These are phyloP conservation scores for Lodderomyces oxycetoniae DNA, from an alignment of 1,139 yeast species.

Conservation along the genomic window DNA sequence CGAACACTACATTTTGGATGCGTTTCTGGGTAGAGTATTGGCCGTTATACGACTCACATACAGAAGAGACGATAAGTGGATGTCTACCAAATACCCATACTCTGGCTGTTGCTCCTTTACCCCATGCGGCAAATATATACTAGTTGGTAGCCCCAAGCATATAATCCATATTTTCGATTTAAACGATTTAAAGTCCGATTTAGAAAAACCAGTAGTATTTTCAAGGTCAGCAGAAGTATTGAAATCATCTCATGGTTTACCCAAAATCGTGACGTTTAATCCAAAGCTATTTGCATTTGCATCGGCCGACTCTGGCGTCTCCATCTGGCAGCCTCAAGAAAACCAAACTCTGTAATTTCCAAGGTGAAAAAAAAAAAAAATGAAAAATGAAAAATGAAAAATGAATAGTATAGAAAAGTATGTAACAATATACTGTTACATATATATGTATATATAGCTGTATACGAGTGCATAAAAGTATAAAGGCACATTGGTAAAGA, in stretches of 20 bases:
- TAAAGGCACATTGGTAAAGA: too few species aligned
- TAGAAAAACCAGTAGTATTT: slow-evolving; percentile 8
- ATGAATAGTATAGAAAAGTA: neutral
- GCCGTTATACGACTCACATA: slow-evolving; percentile 40
- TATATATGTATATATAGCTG: neutral
- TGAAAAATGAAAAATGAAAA: slow-evolving; percentile 1
- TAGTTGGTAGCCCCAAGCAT: slow-evolving; percentile 60
- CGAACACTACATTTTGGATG: slow-evolving; percentile 61
- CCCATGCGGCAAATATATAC: slow-evolving; percentile 74
- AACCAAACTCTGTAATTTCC: slow-evolving; percentile 1
- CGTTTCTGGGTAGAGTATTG: slow-evolving; percentile 59
- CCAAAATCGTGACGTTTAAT: slow-evolving; percentile 67
- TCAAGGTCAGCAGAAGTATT: slow-evolving; percentile 17
- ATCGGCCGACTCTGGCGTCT: slow-evolving; percentile 63
- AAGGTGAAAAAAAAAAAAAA: slow-evolving; percentile 5
- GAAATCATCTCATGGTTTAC: slow-evolving; percentile 32
- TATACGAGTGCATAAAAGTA: neutral
- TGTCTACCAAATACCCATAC: slow-evolving; percentile 42
- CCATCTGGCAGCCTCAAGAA: slow-evolving; percentile 35
- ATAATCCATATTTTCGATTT: slow-evolving; percentile 63
- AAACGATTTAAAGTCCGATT: slow-evolving; percentile 29
- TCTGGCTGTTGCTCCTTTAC: slow-evolving; percentile 66
- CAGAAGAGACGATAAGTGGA: slow-evolving; percentile 17
- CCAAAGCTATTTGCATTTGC: slow-evolving; percentile 76
- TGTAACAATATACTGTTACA: too few species aligned